These are phyloP conservation scores for Thymus mandschuricus DNA, from an alignment of 257 asterid species.

Conservation along the genomic window DNA sequence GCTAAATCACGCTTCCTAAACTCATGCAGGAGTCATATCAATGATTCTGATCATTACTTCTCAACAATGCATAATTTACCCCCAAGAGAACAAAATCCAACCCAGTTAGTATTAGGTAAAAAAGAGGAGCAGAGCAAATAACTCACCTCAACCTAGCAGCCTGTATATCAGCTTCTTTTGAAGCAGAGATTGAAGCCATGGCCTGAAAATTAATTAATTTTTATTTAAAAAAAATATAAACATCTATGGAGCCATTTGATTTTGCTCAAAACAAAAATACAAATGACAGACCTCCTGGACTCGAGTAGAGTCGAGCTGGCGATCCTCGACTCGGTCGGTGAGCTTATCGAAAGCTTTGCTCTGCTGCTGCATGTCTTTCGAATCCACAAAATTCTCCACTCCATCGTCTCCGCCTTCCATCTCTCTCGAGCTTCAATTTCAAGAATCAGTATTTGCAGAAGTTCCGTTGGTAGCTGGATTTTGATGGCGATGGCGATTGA, in stretches of 20 bases:
- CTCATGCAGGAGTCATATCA: not conserved
- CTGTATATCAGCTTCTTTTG: conserved; percentile 93
- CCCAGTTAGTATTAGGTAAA: too few species aligned
- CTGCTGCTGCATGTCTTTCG: conserved; percentile 96
- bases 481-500: not conserved
- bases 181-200: conserved; percentile 88
- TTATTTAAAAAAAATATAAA: not conserved
- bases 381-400: conserved; percentile 64
- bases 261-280: not conserved
- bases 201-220: conserved; percentile 50
- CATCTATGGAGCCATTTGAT: not conserved
- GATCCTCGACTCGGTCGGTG: conserved; percentile 98
- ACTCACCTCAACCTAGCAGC: conserved; percentile 85
- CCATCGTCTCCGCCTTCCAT: conserved; percentile 88
- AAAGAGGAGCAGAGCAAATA: not conserved
- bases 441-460: not conserved
- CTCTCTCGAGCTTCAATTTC: conserved; percentile 2
- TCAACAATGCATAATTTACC: not conserved
- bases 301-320: conserved; percentile 94
- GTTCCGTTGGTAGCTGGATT: not conserved
- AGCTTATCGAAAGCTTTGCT: conserved; percentile 94
- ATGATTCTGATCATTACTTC: not conserved
- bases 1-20: not conserved
- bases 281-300: conserved; percentile 71
- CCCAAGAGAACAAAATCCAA: not conserved